These are phyloP conservation scores for Leccinum imitatum DNA, from an alignment of 768 basidiomycete species.

Conservation along the genomic window DNA sequence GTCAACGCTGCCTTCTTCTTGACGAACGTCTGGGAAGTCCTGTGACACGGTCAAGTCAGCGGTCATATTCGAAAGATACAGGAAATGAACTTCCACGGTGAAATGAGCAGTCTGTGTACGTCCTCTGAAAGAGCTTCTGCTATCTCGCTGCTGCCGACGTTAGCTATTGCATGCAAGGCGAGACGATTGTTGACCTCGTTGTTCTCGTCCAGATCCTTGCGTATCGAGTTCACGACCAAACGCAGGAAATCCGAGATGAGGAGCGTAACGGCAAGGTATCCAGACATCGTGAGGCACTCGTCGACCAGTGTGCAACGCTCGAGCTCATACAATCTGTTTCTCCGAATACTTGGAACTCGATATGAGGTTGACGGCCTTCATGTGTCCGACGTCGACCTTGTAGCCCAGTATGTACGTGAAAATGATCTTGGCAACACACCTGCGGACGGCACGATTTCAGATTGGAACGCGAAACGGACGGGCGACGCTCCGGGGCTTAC, in stretches of 20 bases:
- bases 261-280: slow-evolving; percentile 94
- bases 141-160: slow-evolving; percentile 98
- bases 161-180: slow-evolving; percentile 96
- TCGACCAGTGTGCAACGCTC: background rate
- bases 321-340: slow-evolving; percentile 87
- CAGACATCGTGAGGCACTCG: slow-evolving; percentile 30
- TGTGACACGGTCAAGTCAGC: slow-evolving; percentile 33
- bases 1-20: slow-evolving; percentile 99
- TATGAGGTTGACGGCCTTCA: slow-evolving; percentile 99
- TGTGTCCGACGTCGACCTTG: slow-evolving; percentile 98
- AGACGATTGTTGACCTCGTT: slow-evolving; percentile 95
- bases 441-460: slow-evolving; percentile 30
- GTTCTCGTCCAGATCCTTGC: slow-evolving; percentile 93
- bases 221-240: slow-evolving; percentile 96
- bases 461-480: slow-evolving; percentile 12
- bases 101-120: slow-evolving; percentile 92
- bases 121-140: slow-evolving; percentile 93
- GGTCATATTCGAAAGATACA: slow-evolving; percentile 8
- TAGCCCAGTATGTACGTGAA: slow-evolving; percentile 99
- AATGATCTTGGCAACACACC: slow-evolving; percentile 98
- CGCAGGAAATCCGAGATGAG: slow-evolving; percentile 95
- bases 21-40: slow-evolving; percentile 92
- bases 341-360: slow-evolving; percentile 95
- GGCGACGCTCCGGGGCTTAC: slow-evolving; percentile 41
- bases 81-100: slow-evolving; percentile 62